phyloP scores from a whole-genome alignment of 2,329 filamentous ascomycete genomes.

The Dryadomyces sulphureus region DNA sequence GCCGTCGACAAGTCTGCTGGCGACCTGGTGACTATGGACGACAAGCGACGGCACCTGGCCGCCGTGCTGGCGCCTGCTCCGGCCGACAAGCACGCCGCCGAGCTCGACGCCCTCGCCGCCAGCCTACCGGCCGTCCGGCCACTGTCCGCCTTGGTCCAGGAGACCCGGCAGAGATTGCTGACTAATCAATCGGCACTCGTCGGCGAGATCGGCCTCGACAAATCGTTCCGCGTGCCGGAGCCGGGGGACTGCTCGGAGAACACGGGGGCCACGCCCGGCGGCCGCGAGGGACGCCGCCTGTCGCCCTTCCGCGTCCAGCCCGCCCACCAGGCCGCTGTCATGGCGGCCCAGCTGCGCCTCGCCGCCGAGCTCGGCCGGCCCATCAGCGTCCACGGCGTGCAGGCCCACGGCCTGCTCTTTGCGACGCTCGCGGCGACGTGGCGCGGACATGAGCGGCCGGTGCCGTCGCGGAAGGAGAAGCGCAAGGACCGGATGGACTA shows the following conservation, averaged over 20 bases:
- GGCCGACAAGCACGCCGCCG: conserved; percentile 20
- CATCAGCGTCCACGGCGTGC: conserved; percentile 60
- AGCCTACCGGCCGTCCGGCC: conserved; percentile 45
- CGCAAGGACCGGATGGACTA: conserved; percentile 22
- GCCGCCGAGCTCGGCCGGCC: conserved; percentile 52
- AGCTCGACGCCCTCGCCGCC: conserved; percentile 26
- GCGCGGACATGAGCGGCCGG: conserved; percentile 52
- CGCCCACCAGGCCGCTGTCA: conserved; percentile 51
- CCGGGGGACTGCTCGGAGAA: conserved; percentile 26
- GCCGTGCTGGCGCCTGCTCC: conserved; percentile 46
- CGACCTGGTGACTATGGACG: conserved; percentile 10
- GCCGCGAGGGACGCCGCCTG: conserved; percentile 52
- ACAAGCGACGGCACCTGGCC: conserved; percentile 46
- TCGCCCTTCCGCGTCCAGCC: conserved; percentile 54
- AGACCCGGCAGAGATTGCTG: conserved; percentile 40
- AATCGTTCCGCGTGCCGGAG: conserved; percentile 58
- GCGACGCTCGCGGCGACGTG: conserved; percentile 51
- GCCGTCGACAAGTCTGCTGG: no score
- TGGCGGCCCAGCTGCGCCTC: conserved; percentile 54
- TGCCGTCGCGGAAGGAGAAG: conserved; percentile 44
- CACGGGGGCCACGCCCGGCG: conserved; percentile 42
- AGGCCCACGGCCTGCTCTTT: conserved; percentile 57
- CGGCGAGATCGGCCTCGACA: conserved; percentile 67
- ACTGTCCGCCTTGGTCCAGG: conserved; percentile 23
- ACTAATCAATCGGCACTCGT: conserved; percentile 47